These are phyloP conservation scores for Melaleuca quinquenervia DNA, from an alignment of 345 rosid genomes.

Conservation along the genomic window DNA sequence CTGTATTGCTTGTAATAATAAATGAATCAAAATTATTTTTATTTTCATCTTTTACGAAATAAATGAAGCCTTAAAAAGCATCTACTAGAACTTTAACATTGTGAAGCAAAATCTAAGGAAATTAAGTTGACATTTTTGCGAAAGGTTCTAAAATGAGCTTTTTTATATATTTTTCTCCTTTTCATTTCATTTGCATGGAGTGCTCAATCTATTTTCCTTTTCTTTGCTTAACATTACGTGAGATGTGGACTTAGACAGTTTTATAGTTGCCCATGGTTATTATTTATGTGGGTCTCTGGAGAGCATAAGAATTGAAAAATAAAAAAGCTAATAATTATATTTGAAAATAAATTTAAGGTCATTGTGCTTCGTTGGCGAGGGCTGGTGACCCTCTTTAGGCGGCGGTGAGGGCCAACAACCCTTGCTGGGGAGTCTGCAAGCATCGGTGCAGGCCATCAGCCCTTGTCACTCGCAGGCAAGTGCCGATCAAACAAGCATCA, in stretches of 20 bases:
- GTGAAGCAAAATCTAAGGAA: fast-evolving
- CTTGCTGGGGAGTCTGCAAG: too few relatives aligned
- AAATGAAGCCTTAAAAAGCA: too few relatives aligned
- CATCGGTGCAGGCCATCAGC: too few relatives aligned
- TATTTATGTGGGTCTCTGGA: background rate
- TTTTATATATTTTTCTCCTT: background rate
- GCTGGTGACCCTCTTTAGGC: background rate
- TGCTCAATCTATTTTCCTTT: background rate
- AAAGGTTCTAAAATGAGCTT: background rate
- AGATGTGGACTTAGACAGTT: background rate
- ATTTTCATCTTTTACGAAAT: too few relatives aligned
- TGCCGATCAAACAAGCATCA: too few relatives aligned
- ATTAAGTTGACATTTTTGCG: background rate
- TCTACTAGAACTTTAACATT: background rate
- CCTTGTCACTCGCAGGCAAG: too few relatives aligned
- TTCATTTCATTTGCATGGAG: background rate
- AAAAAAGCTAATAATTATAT: background rate
- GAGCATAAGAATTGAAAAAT: background rate
- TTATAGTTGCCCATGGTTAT: background rate
- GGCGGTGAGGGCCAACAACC: background rate
- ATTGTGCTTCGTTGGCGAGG: background rate
- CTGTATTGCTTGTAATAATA: too few relatives aligned
- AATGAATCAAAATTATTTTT: too few relatives aligned
- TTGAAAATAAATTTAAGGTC: background rate
- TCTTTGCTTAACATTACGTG: background rate